A percentile compares a stretch with the other conserved stretches of the same genome.
phyloP scores from a whole-genome alignment of 257 asterid genomes.

The Scutellaria galericulata region DNA sequence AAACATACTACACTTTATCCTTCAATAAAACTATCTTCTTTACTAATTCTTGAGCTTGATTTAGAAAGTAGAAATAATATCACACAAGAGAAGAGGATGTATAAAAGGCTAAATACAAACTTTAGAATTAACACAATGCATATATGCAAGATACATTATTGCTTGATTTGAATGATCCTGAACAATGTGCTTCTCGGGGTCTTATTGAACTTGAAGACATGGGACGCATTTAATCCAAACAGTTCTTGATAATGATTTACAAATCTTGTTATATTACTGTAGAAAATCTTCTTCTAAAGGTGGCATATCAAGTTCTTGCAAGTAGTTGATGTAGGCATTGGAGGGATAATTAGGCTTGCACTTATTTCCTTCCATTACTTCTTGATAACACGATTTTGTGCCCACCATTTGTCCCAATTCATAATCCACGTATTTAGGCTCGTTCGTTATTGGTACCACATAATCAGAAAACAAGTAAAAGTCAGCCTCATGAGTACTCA shows the following conservation, averaged over 20 bases:
- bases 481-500: background rate
- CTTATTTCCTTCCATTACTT: slow-evolving; percentile 28
- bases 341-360: slow-evolving; percentile 36
- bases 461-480: slow-evolving; percentile 18
- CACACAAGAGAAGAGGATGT: background rate
- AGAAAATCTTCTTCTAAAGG: slow-evolving; percentile 37
- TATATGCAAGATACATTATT: background rate
- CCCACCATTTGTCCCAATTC: slow-evolving; percentile 18
- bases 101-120: background rate
- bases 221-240: background rate
- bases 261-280: background rate
- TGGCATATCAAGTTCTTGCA: slow-evolving; percentile 42
- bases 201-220: slow-evolving; percentile 36
- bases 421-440: background rate
- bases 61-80: background rate
- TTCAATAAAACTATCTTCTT: background rate
- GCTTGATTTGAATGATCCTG: no score
- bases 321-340: slow-evolving; percentile 28
- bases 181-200: background rate
- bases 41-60: no score
- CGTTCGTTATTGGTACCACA: background rate
- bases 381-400: slow-evolving; percentile 37
- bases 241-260: background rate
- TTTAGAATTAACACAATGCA: slow-evolving; percentile 19
- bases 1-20: slow-evolving; percentile 12